A percentile compares a stretch with the other conserved stretches of the same genome.
These are phyloP conservation scores for Zymoseptoria passerinii DNA, from an alignment of 2,329 filamentous ascomycete genomes.

Conservation along the genomic window DNA sequence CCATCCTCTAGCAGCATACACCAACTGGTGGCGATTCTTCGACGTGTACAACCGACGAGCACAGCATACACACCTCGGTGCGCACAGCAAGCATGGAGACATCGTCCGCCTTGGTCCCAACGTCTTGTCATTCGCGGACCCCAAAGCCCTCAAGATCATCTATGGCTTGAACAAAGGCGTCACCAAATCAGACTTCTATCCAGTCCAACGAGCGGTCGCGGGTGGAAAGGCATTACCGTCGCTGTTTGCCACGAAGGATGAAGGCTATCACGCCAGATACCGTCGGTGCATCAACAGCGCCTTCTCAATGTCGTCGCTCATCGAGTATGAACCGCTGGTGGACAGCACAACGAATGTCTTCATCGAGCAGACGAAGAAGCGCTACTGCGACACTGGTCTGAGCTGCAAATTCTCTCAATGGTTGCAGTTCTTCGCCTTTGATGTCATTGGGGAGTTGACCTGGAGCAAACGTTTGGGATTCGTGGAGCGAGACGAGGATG, in stretches of 20 bases:
- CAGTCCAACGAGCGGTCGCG: slow-evolving; percentile 65
- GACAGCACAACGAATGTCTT: slow-evolving; percentile 67
- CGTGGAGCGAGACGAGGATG: slow-evolving; percentile 63
- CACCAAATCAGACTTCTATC: slow-evolving; percentile 74
- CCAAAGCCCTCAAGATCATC: slow-evolving; percentile 63
- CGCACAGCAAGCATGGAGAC: slow-evolving; percentile 65
- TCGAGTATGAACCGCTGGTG: slow-evolving; percentile 73
- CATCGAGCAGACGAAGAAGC: slow-evolving; percentile 43
- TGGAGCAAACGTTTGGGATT: slow-evolving; percentile 71
- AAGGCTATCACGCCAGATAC: slow-evolving; percentile 66
- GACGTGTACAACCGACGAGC: slow-evolving; percentile 58
- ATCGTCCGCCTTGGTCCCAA: slow-evolving; percentile 71
- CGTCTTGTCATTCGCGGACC: slow-evolving; percentile 62
- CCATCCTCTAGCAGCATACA: slow-evolving; percentile 53
- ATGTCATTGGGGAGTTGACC: slow-evolving; percentile 70
- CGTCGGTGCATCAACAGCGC: slow-evolving; percentile 66
- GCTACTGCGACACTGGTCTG: slow-evolving; percentile 34
- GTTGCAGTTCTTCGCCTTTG: slow-evolving; percentile 76
- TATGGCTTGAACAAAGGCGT: slow-evolving; percentile 79
- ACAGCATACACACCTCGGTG: slow-evolving; percentile 57
- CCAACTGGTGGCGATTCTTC: slow-evolving; percentile 66
- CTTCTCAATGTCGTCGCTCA: slow-evolving; percentile 68
- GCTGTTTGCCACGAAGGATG: slow-evolving; percentile 68
- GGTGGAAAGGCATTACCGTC: slow-evolving; percentile 61
- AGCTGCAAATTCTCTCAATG: slow-evolving; percentile 60